A percentile compares a stretch with the other conserved stretches of the same genome.
Evolutionary conservation across 768 basidiomycete genomes (phyloP).

Genomic region (Termitomyces eurrhizus): DNA sequence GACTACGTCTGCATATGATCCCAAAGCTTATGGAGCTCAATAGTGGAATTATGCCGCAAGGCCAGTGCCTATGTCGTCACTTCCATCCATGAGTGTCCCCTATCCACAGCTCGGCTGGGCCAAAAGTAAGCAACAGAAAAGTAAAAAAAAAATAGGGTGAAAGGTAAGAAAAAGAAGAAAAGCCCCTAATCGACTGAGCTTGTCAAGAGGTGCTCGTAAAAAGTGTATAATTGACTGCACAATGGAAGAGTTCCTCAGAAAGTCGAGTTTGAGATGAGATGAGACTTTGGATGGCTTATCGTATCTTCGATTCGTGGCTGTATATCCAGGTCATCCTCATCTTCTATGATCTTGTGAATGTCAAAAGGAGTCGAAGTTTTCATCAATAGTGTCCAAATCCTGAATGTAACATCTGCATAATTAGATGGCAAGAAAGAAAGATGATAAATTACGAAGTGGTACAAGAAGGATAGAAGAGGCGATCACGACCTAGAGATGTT

Average conservation of each 20-base stretch:
- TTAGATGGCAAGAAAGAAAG: background rate
- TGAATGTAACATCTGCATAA: background rate
- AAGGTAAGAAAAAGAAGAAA: background rate
- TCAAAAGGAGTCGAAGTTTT: too few relatives aligned
- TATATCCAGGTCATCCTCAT: background rate
- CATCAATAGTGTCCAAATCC: background rate
- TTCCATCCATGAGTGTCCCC: background rate
- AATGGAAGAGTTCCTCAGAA: background rate
- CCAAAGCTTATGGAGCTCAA: background rate
- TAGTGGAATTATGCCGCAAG: background rate
- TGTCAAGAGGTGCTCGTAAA: background rate
- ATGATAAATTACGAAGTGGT: background rate
- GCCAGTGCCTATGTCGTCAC: background rate
- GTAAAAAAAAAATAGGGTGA: background rate
- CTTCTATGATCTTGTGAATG: background rate
- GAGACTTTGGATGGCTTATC: background rate
- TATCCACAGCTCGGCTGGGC: too few relatives aligned
- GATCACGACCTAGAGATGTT: conserved; percentile 72
- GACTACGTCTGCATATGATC: background rate
- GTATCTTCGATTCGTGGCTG: background rate
- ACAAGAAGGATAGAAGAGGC: background rate
- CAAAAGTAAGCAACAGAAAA: background rate
- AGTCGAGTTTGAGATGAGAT: too few relatives aligned
- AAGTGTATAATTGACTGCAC: background rate
- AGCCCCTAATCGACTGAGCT: background rate